phyloP scores from a whole-genome alignment of 352 stramenopile genomes.

The Pythium biforme region DNA sequence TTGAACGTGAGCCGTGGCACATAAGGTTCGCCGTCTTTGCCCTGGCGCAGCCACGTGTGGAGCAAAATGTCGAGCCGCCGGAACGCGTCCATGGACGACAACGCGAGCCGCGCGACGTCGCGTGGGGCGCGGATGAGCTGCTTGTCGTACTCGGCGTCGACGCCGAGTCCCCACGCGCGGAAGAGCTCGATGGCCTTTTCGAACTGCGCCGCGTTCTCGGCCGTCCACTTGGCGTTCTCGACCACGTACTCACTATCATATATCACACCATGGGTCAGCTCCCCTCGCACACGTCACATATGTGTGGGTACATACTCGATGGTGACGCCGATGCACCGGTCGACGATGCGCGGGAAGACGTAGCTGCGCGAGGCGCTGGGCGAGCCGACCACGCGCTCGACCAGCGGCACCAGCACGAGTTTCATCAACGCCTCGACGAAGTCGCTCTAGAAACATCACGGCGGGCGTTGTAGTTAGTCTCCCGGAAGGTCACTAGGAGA shows the following conservation, averaged over 20 bases:
- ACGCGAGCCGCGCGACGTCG: slow-evolving; percentile 12
- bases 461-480: too few species aligned
- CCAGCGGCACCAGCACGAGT: slow-evolving; percentile 48
- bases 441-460: slow-evolving; percentile 38
- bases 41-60: slow-evolving; percentile 32
- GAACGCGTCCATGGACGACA: slow-evolving; percentile 30
- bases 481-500: too few species aligned
- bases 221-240: slow-evolving; percentile 45
- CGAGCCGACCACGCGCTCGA: slow-evolving; percentile 35
- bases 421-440: slow-evolving; percentile 51
- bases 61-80: slow-evolving; percentile 39
- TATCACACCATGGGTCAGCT: background rate
- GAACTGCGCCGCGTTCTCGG: slow-evolving; percentile 40
- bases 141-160: slow-evolving; percentile 58
- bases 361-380: slow-evolving; percentile 44
- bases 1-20: slow-evolving; percentile 16
- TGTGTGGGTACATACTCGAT: slow-evolving; percentile 52
- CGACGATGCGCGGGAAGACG: slow-evolving; percentile 48
- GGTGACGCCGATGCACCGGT: slow-evolving; percentile 51
- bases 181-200: slow-evolving; percentile 49
- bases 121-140: slow-evolving; percentile 13
- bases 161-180: slow-evolving; percentile 41
- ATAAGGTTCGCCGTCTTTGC: slow-evolving; percentile 24
- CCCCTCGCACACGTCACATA: too few species aligned
- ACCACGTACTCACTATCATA: slow-evolving; percentile 37